Evolutionary conservation across 352 stramenopile genomes (phyloP).

Genomic region (Phytophthora citricola): DNA sequence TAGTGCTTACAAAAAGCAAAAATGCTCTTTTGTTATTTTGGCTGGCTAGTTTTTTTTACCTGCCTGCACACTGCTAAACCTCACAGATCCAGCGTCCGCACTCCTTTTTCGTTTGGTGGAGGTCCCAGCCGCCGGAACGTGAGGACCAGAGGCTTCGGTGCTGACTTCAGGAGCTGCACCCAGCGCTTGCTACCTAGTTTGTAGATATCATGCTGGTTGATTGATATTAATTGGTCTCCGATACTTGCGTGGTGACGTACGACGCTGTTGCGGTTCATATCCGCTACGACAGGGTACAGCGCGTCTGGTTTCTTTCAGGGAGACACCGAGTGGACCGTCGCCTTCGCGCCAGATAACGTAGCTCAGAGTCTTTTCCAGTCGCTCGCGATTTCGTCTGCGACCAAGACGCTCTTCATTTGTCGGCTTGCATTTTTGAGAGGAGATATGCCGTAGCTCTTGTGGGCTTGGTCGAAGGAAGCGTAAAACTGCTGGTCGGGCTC

Average conservation of each 20-base stretch:
- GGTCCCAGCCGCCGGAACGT: slow-evolving; percentile 47
- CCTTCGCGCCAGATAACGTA: slow-evolving; percentile 70
- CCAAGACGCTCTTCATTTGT: slow-evolving; percentile 20
- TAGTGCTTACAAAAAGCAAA: slow-evolving; percentile 8
- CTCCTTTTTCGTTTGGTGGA: slow-evolving; percentile 22
- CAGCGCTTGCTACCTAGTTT: slow-evolving; percentile 52
- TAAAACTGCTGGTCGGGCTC: slow-evolving; percentile 60
- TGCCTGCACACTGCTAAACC: no score
- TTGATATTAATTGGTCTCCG: slow-evolving; percentile 60
- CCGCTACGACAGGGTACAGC: slow-evolving; percentile 53
- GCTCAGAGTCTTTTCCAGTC: slow-evolving; percentile 56
- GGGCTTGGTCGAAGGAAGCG: slow-evolving; percentile 48
- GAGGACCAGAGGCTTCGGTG: slow-evolving; percentile 58
- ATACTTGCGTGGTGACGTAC: slow-evolving; percentile 37
- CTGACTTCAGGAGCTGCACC: slow-evolving; percentile 55
- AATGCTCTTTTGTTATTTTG: background rate
- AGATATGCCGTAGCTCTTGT: slow-evolving; percentile 42
- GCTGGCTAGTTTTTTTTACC: no score
- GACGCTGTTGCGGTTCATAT: slow-evolving; percentile 48
- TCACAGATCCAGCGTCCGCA: slow-evolving; percentile 48
- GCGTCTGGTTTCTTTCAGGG: slow-evolving; percentile 45
- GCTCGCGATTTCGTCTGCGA: slow-evolving; percentile 43
- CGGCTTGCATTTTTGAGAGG: slow-evolving; percentile 27
- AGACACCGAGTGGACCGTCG: slow-evolving; percentile 55
- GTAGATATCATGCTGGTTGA: slow-evolving; percentile 66